phyloP scores from a whole-genome alignment of 345 rosid genomes.

The Eucalyptus marginata region DNA sequence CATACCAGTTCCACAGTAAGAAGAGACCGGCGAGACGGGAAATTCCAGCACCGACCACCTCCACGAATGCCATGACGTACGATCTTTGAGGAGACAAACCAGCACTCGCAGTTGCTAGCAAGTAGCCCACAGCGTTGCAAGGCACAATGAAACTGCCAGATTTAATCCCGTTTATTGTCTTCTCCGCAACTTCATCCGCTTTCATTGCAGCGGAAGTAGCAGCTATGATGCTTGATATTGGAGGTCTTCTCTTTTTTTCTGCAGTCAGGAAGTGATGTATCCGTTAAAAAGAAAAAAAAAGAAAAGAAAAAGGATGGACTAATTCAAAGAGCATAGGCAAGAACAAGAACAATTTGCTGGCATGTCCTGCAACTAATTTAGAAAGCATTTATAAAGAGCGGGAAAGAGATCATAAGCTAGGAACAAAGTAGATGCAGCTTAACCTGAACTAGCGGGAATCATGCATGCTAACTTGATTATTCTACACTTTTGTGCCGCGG shows the following conservation, averaged over 20 bases:
- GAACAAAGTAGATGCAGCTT: not conserved
- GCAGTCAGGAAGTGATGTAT: not conserved
- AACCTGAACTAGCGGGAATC: not conserved
- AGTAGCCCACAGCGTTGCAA: conserved; percentile 64
- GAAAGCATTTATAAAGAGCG: not conserved
- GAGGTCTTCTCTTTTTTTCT: conserved; percentile 61
- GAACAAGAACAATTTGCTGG: not conserved
- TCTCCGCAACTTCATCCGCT: conserved; percentile 73
- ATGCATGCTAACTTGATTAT: not conserved
- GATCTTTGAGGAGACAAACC: conserved; percentile 82
- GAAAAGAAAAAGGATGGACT: not conserved
- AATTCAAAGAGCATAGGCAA: not conserved
- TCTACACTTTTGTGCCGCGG: not conserved
- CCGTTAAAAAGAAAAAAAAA: accelerated
- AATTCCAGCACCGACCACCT: conserved; percentile 44
- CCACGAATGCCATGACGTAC: conserved; percentile 56
- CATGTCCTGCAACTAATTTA: not conserved
- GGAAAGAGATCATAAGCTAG: not conserved
- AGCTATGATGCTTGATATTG: conserved; percentile 45
- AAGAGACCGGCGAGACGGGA: conserved; percentile 35
- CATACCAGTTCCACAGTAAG: conserved; percentile 78
- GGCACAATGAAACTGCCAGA: conserved; percentile 50
- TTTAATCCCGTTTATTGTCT: conserved; percentile 58
- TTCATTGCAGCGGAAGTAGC: conserved; percentile 56
- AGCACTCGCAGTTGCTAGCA: conserved; percentile 51